Evolutionary conservation across 148 eudicot genomes (phyloP), one percentile per base, ranked within the genome.

Genomic region (Chenopodium quinoa): DNA sequence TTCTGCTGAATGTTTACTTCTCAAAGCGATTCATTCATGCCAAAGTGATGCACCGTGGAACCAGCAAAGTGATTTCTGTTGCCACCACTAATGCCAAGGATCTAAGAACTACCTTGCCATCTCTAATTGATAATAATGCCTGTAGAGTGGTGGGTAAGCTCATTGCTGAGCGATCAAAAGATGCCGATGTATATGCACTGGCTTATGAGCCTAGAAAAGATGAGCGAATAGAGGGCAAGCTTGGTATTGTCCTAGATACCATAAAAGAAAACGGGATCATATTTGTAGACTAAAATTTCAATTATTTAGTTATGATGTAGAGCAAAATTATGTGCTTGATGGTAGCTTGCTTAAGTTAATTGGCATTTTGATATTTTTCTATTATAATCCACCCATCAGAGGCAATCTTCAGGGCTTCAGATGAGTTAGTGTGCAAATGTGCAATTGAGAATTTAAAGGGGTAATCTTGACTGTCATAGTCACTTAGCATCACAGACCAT

Each of bases 31-130:
- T 91, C 81, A 82, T 94, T 71, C 95, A 92, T 66, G 98, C 98
- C 50, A 92, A 92, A 88, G 98, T 94, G 79, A 94, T 94, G 98
- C 98, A 94, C 64, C 85, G 97, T 31, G 95, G 92, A 77, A 94
- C 98, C 67, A 94, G 98, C 89, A 94, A 94, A 84, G 95, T 92
- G 77, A 85, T 94, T 87, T 92, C 98, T 0, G 97, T 92, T 54
- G 98, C 98, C n/a, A 92, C 93, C 34, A 94, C 98, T 65, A 94
- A 94, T 73, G 82, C 98, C 19, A 91, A 89, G 83, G 98, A 95
- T 60, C 81, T 94, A 50, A 88, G 95, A 82, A 88, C 82, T 78
- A 83, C 91, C 6, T 85, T 95, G 80, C 93, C 96, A 5, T 95
- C 98, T 1, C 91, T 93, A 17, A 92, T 89, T 3, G 97, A 95